Evolutionary conservation across 2,329 filamentous ascomycete genomes (phyloP).

Genomic region (Coniella lustricola): DNA sequence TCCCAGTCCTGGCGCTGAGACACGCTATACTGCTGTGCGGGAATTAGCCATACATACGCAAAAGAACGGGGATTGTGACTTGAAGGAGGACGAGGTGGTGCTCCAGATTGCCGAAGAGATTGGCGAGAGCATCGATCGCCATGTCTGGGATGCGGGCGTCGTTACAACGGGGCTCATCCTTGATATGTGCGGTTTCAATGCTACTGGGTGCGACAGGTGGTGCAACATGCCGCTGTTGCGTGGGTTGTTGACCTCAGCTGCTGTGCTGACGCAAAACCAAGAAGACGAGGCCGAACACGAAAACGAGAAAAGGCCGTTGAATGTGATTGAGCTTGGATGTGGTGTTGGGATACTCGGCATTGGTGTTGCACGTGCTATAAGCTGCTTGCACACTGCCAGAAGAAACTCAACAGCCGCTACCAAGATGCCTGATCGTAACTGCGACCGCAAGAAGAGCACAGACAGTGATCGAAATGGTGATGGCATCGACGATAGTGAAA

Average conservation of each 20-base stretch:
- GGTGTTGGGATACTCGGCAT: slow-evolving; percentile 51
- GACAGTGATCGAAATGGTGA: background rate
- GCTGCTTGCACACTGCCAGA: slow-evolving; percentile 12
- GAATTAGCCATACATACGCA: too few relatives aligned
- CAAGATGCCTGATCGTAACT: too few relatives aligned
- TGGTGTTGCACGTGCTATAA: slow-evolving; percentile 32
- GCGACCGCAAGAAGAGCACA: background rate
- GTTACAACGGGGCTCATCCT: slow-evolving; percentile 32
- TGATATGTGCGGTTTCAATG: slow-evolving; percentile 4
- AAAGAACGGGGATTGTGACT: too few relatives aligned
- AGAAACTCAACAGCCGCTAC: too few relatives aligned
- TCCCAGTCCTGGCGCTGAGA: slow-evolving; percentile 9
- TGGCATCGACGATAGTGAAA: too few relatives aligned
- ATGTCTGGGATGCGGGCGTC: slow-evolving; percentile 53
- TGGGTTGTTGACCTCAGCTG: slow-evolving; percentile 22
- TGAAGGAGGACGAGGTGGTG: slow-evolving; percentile 13
- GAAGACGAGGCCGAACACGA: too few relatives aligned
- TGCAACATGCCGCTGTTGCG: slow-evolving; percentile 22
- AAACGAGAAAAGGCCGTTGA: slow-evolving; percentile 20
- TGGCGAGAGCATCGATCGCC: slow-evolving; percentile 52
- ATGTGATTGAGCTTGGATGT: slow-evolving; percentile 48
- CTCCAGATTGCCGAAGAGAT: slow-evolving; percentile 44
- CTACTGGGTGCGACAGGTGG: background rate
- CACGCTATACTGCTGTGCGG: slow-evolving; percentile 24
- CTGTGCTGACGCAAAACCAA: slow-evolving; percentile 7